Conservation (phyloP, 2,329 filamentous ascomycete species). For the Gaeumannomyces tritici region DNA sequence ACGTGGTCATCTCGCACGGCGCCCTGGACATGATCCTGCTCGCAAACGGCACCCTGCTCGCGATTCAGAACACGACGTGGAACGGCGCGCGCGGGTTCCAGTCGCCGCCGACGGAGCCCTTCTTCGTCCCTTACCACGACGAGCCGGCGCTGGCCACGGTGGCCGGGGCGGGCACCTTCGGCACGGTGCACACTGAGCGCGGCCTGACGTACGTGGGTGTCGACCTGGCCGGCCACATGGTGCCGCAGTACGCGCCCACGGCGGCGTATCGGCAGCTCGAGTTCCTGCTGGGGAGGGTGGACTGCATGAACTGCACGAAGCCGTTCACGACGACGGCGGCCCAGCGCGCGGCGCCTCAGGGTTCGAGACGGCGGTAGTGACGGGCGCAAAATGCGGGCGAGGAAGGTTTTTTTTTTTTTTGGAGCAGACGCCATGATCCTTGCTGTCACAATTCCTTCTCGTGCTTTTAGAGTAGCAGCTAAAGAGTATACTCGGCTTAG, state of each 20-base stretch:
- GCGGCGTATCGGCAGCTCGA: slow-evolving; percentile 64
- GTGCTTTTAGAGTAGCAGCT: not conserved
- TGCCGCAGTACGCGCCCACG: slow-evolving; percentile 58
- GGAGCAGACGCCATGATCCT: not conserved
- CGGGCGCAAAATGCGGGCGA: no score
- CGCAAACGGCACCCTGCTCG: slow-evolving; percentile 58
- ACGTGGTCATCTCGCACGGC: slow-evolving; percentile 66
- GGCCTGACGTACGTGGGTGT: slow-evolving; percentile 61
- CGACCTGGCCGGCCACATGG: slow-evolving; percentile 55
- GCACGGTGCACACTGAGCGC: slow-evolving; percentile 58
- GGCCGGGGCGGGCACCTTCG: slow-evolving; percentile 54
- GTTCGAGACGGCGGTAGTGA: no score
- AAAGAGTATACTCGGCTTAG: no score
- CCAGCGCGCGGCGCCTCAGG: not conserved
- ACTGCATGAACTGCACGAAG: slow-evolving; percentile 34
- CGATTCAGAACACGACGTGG: slow-evolving; percentile 76
- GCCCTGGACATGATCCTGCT: slow-evolving; percentile 60
- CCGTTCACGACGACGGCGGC: slow-evolving; percentile 23
- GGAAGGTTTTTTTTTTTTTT: not conserved
- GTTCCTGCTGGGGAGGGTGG: slow-evolving; percentile 61
- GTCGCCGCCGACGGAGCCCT: slow-evolving; percentile 43
- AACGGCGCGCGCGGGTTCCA: slow-evolving; percentile 26
- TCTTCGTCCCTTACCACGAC: slow-evolving; percentile 60
- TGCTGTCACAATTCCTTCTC: not conserved
- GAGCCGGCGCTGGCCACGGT: slow-evolving; percentile 25